phyloP scores from a whole-genome alignment of 2,329 filamentous ascomycete genomes.

The Teratosphaeria pseudoeucalypti region DNA sequence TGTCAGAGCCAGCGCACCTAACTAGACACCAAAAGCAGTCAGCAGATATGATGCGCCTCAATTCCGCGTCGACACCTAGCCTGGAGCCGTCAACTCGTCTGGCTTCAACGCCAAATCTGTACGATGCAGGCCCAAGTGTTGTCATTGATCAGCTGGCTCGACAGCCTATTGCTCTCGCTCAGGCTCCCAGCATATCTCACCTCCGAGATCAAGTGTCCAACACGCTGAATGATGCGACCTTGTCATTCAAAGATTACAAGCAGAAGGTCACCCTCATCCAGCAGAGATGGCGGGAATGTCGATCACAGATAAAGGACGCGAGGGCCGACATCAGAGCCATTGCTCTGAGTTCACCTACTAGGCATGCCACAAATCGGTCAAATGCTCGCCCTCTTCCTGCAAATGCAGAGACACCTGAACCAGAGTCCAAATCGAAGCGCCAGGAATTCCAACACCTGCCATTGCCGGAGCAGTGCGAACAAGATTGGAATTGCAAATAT shows the following conservation, averaged over 20 bases:
- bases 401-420: not conserved
- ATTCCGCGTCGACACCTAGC: not conserved
- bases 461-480: constrained; percentile 52
- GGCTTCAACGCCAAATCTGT: constrained; percentile 7
- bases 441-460: constrained; percentile 29
- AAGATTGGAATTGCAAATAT: constrained; percentile 60
- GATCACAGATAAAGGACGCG: constrained; percentile 4
- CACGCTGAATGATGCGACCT: constrained; percentile 2
- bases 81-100: constrained; percentile 1
- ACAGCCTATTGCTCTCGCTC: not conserved
- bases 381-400: not conserved
- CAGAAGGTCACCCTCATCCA: constrained; percentile 24
- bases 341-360: not conserved
- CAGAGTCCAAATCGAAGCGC: constrained; percentile 12
- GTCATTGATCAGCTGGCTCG: not conserved
- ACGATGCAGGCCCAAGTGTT: constrained; percentile 1
- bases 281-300: constrained; percentile 22
- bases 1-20: constrained; percentile 1
- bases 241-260: constrained; percentile 26
- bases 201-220: constrained; percentile 2
- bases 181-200: not conserved
- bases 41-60: constrained; percentile 3
- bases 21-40: constrained; percentile 13
- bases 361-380: constrained; percentile 5
- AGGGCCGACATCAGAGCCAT: constrained; percentile 3